phyloP scores from a whole-genome alignment of 1,139 yeast genomes.

The Diutina sp. region DNA sequence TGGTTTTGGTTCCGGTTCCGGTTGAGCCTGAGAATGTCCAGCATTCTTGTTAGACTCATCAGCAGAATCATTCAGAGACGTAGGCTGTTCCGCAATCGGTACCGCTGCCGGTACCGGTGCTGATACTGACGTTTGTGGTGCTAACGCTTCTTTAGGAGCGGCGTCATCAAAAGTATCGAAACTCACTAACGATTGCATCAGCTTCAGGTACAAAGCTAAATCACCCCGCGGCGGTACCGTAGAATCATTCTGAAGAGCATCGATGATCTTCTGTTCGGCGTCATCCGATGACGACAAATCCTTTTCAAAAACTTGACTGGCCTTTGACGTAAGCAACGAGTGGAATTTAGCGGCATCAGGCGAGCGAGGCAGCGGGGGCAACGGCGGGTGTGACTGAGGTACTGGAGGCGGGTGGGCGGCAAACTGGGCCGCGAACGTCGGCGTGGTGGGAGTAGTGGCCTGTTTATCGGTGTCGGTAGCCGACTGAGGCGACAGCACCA shows the following conservation, averaged over 20 bases:
- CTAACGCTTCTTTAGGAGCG: not conserved
- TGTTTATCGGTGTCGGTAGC: not conserved
- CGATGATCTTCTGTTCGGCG: not conserved
- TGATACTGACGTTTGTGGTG: not conserved
- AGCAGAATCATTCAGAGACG: not conserved
- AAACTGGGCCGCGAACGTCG: not conserved
- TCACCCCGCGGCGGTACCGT: conserved; percentile 1
- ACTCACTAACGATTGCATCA: not conserved
- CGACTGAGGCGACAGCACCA: not conserved
- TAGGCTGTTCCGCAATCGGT: not conserved
- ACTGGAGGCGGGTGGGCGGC: not conserved
- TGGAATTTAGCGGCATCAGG: not conserved
- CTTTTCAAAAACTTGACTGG: not conserved
- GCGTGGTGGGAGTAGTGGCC: not conserved
- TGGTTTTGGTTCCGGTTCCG: not conserved
- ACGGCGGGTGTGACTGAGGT: not conserved
- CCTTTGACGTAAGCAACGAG: not conserved
- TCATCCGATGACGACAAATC: not conserved
- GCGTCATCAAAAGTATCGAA: not conserved
- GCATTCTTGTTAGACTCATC: not conserved
- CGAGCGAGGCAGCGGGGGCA: not conserved
- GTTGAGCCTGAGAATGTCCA: not conserved
- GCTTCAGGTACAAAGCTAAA: conserved; percentile 1
- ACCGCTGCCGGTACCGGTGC: not conserved
- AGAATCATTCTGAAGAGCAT: not conserved